phyloP scores from a whole-genome alignment of 2,329 filamentous ascomycete genomes.

The Epichloe typhina region DNA sequence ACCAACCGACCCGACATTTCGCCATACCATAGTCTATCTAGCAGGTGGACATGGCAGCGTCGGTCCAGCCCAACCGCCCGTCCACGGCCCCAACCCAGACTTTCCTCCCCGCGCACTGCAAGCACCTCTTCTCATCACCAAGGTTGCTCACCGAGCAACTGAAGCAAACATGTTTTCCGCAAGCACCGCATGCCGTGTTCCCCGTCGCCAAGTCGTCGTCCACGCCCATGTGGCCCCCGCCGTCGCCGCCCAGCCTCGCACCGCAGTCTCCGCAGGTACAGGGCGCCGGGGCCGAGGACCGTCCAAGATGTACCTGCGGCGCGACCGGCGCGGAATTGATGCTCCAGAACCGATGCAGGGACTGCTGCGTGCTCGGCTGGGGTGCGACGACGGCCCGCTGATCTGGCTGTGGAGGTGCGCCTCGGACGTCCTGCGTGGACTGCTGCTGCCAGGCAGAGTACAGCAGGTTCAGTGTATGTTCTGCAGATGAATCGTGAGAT shows the following conservation, averaged over 20 bases:
- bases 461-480: constrained; percentile 43
- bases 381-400: constrained; percentile 8
- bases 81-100: constrained; percentile 6
- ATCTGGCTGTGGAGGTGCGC: neutral
- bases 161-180: constrained; percentile 43
- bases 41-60: constrained; percentile 11
- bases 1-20: neutral
- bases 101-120: constrained; percentile 35
- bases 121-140: constrained; percentile 38
- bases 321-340: constrained; percentile 24
- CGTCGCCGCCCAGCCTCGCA: constrained; percentile 11
- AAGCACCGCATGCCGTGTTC: constrained; percentile 31
- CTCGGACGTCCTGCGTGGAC: constrained; percentile 12
- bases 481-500: constrained; percentile 18
- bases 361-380: constrained; percentile 27
- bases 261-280: constrained; percentile 44
- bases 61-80: constrained; percentile 8
- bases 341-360: constrained; percentile 50
- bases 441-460: constrained; percentile 38
- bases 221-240: constrained; percentile 25
- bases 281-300: constrained; percentile 9
- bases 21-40: constrained; percentile 7
- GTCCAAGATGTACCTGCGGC: neutral
- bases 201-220: constrained; percentile 15
- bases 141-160: constrained; percentile 47